Evolutionary conservation across 2,329 filamentous ascomycete species (phyloP), one percentile per base, ranked within the genome.

Genomic region (Neonectria punicea): DNA sequence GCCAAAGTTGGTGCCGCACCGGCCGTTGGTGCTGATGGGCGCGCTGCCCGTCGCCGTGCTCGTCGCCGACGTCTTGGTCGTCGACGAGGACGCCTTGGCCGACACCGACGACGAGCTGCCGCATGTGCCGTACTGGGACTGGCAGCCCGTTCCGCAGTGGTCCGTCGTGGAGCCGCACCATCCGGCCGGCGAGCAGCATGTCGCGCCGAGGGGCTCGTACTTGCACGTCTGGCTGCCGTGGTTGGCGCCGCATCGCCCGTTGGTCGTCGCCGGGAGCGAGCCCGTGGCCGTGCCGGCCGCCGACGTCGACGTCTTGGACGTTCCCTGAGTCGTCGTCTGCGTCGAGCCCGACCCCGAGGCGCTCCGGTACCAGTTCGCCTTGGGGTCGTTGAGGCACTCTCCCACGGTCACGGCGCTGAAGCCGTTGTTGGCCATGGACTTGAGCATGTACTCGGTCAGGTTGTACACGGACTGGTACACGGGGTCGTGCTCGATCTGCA

Each of bases 401-500:
- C 76, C 76, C 1, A 79, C 83, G 1, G 86, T 86, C 10, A 87
- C 85, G 32, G 81, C 78, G 22, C 68, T 73, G 69, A 81, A 82
- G 1, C 83, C 84, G 56, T 81, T 80, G 3, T 71, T 69, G 8
- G 72, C 64, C 46, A 87, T 74, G 44, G 76, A 78, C 41, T 74
- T 62, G 46, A 85, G 74, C 76, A 84, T 83, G 67, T 80, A 79
- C 78, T 76, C 73, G 2, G 78, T 78, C 58, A 86, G 74, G 61
- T 82, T 82, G 51, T 79, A 74, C 18, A 82, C 84, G 0, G 80
- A 79, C 50, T 83, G 79, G 63, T 82, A 78, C 18, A 85, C 80
- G 6, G 83, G 81, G 64, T 87, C 85, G 65, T 87, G 85, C 53
- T 83, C 83, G 67, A 90, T 87, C 18, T 82, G 79, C 49, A 90